phyloP scores from a whole-genome alignment of 768 basidiomycete species.

The Termitomyces sp. region DNA sequence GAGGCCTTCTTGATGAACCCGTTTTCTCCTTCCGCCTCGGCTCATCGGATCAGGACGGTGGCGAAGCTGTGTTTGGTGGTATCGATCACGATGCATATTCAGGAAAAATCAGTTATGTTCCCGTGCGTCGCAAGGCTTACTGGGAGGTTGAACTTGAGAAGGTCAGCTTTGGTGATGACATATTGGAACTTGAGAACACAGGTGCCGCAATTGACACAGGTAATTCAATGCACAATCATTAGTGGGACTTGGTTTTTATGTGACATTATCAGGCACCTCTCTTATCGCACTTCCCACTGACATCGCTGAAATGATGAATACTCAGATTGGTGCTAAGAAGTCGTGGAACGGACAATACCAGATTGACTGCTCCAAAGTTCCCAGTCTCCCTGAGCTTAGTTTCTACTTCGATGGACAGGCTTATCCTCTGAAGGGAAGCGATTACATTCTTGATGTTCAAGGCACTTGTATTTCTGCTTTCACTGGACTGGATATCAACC shows the following conservation, averaged over 20 bases:
- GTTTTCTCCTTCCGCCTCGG: conserved; percentile 96
- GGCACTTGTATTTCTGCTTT: conserved; percentile 95
- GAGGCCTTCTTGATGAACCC: conserved; percentile 73
- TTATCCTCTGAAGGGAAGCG: conserved; percentile 73
- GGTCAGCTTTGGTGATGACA: conserved; percentile 80
- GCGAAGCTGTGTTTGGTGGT: conserved; percentile 90
- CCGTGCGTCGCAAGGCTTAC: conserved; percentile 91
- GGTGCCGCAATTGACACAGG: conserved; percentile 92
- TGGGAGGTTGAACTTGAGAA: conserved; percentile 97
- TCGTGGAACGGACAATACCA: conserved; percentile 96
- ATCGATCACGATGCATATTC: conserved; percentile 72
- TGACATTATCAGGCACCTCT: conserved; percentile 83
- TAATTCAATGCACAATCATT: conserved; percentile 15
- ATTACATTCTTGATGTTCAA: conserved; percentile 88
- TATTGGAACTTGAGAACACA: conserved; percentile 86
- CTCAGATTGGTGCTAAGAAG: conserved; percentile 89
- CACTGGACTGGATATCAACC: conserved; percentile 84
- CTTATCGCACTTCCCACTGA: conserved; percentile 92
- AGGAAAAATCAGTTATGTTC: conserved; percentile 81
- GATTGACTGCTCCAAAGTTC: conserved; percentile 81
- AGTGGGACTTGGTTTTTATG: background rate
- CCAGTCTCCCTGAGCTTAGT: conserved; percentile 76
- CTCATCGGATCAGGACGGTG: conserved; percentile 79
- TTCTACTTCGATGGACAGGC: conserved; percentile 79
- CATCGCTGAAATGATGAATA: conserved; percentile 96